Percentiles rank a stretch among this genome's conserved stretches.
phyloP scores from a whole-genome alignment of 176 grass and related monocot species.

The Rhynchospora tenuis region DNA sequence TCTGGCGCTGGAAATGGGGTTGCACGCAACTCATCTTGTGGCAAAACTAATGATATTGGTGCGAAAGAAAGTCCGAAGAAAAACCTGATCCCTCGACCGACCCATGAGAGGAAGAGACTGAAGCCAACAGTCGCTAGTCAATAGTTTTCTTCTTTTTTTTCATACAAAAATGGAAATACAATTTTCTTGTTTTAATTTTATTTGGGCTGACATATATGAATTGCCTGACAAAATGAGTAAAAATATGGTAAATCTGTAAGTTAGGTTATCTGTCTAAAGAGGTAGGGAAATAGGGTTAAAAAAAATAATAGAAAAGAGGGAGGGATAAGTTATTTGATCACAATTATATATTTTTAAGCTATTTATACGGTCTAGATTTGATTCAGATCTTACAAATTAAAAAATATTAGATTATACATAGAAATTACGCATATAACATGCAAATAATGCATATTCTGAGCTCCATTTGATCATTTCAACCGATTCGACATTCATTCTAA shows the following conservation, averaged over 20 bases:
- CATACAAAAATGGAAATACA: background rate
- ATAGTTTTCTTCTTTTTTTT: background rate
- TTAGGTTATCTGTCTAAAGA: slow-evolving; percentile 1
- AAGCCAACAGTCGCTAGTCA: background rate
- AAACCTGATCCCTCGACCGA: background rate
- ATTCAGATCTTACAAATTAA: no score
- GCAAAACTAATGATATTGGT: background rate
- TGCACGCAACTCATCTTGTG: background rate
- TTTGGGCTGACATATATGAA: background rate
- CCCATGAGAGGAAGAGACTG: slow-evolving; percentile 16
- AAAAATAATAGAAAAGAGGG: background rate
- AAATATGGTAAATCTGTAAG: background rate
- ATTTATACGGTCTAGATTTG: no score
- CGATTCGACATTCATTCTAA: no score
- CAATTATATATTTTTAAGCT: no score
- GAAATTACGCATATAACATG: no score
- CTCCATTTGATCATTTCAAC: no score
- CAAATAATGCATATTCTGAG: no score
- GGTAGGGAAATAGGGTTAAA: background rate
- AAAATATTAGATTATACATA: no score
- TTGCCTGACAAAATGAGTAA: background rate
- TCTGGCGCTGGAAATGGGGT: background rate
- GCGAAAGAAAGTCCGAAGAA: background rate
- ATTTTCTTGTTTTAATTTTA: background rate
- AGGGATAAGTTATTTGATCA: no score